These are phyloP conservation scores for Blastobotrys muscicola DNA, from an alignment of 805 yeast genomes.

Conservation along the genomic window DNA sequence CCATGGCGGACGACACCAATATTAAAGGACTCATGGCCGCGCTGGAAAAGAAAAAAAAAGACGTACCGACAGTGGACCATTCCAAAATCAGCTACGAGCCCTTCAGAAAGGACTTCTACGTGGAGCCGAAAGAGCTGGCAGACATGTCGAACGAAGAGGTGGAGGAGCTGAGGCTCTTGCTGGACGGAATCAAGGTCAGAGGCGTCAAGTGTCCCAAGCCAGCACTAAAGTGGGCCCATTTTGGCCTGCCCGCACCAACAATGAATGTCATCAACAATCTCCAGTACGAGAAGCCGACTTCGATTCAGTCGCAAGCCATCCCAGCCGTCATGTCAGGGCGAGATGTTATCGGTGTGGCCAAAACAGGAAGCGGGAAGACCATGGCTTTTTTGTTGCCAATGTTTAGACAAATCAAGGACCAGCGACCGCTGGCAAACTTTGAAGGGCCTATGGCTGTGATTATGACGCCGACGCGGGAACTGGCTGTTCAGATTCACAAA, in stretches of 20 bases:
- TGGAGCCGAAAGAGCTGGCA: constrained; percentile 46
- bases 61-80: constrained; percentile 41
- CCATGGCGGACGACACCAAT: constrained; percentile 23
- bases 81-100: constrained; percentile 38
- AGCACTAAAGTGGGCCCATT: constrained; percentile 64
- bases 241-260: constrained; percentile 61
- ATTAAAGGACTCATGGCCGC: constrained; percentile 26
- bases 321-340: constrained; percentile 86
- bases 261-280: constrained; percentile 44
- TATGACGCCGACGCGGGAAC: constrained; percentile 86
- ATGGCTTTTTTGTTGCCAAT: constrained; percentile 79
- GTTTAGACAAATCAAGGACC: constrained; percentile 74
- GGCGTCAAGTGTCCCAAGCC: constrained; percentile 58
- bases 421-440: constrained; percentile 36
- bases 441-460: constrained; percentile 77
- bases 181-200: constrained; percentile 59
- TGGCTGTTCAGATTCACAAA: constrained; percentile 72
- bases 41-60: constrained; percentile 36
- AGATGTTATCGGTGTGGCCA: constrained; percentile 89
- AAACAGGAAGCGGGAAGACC: constrained; percentile 96
- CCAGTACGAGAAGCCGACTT: constrained; percentile 57
- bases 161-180: constrained; percentile 38
- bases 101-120: constrained; percentile 54
- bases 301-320: constrained; percentile 84
- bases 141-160: constrained; percentile 47